Percentiles rank a stretch among this genome's conserved stretches.
Conservation (phyloP, 169 alveolate genomes). For the Plasmodium inui region DNA sequence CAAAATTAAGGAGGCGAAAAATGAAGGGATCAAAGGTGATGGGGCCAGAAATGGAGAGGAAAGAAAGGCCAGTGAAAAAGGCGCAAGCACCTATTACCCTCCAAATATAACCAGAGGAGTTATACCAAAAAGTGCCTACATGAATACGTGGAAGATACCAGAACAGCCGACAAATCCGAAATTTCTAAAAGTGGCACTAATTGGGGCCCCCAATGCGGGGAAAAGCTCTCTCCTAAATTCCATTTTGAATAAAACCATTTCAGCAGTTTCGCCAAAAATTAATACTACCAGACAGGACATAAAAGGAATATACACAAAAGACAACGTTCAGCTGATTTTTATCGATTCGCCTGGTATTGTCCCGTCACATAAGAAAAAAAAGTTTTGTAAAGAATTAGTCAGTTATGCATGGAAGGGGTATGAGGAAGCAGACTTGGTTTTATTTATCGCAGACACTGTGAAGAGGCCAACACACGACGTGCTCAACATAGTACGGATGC, state of each 20-base stretch:
- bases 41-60: constrained; percentile 11
- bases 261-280: constrained; percentile 91
- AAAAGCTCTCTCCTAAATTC: constrained; percentile 89
- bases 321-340: constrained; percentile 85
- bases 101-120: constrained; percentile 75
- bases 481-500: constrained; percentile 79
- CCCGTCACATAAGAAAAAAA: constrained; percentile 87
- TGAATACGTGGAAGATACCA: constrained; percentile 81
- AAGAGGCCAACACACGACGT: constrained; percentile 88
- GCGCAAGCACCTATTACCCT: constrained; percentile 44
- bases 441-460: constrained; percentile 87
- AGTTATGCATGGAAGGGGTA: constrained; percentile 90
- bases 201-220: constrained; percentile 91
- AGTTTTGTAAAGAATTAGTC: constrained; percentile 85
- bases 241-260: constrained; percentile 81
- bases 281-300: constrained; percentile 88
- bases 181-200: constrained; percentile 82
- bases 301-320: constrained; percentile 82
- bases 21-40: background rate
- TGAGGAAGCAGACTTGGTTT: constrained; percentile 89
- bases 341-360: constrained; percentile 90
- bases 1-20: constrained; percentile 30
- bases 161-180: constrained; percentile 79
- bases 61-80: constrained; percentile 26
- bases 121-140: constrained; percentile 75